A percentile compares a stretch with the other conserved stretches of the same genome.
phyloP scores from a whole-genome alignment of 1,284 basidiomycete genomes.

The Rhizoctonia solani region DNA sequence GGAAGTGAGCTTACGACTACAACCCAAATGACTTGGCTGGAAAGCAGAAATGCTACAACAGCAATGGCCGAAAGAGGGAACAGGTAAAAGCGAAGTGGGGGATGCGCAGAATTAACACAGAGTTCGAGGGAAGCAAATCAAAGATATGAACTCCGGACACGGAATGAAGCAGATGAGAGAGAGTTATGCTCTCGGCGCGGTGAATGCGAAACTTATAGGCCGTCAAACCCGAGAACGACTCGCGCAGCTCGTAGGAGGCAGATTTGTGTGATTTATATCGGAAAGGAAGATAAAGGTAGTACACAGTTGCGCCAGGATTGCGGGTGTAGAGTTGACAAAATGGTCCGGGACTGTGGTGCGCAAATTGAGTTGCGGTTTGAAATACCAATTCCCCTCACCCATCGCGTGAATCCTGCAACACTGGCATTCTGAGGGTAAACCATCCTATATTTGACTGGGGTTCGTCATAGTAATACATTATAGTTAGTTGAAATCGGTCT shows the following conservation, averaged over 20 bases:
- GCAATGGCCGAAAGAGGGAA: background rate
- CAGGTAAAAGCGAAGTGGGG: background rate
- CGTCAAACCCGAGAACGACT: no score
- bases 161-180: background rate
- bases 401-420: no score
- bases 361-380: constrained; percentile 25
- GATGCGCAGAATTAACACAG: background rate
- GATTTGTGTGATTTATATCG: background rate
- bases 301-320: background rate
- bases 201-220: background rate
- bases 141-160: background rate
- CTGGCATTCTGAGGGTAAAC: no score
- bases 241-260: no score
- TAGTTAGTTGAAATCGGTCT: no score
- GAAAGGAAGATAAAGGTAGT: background rate
- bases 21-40: no score
- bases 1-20: background rate
- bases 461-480: no score
- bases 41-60: no score
- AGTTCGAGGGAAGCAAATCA: background rate
- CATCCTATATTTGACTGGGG: no score
- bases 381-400: background rate
- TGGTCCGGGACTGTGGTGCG: constrained; percentile 9
- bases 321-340: background rate
- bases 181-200: background rate